A percentile compares a stretch with the other conserved stretches of the same genome.
These are phyloP conservation scores for Phanerochaete carnosa DNA, from an alignment of 768 basidiomycete species.

Conservation along the genomic window DNA sequence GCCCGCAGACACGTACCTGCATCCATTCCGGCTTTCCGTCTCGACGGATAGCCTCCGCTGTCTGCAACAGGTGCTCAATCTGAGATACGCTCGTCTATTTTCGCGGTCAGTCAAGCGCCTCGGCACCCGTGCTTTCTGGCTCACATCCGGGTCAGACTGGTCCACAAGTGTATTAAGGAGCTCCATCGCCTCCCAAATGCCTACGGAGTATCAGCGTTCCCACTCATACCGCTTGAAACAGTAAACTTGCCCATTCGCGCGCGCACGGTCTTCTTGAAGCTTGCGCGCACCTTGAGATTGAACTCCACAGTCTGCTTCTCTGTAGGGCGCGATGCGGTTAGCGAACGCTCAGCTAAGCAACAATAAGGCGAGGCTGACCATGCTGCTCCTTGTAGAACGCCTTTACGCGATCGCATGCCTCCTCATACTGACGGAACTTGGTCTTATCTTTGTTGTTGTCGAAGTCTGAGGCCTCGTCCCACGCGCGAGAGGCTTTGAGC, in stretches of 20 bases:
- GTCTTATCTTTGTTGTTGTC: slow-evolving; percentile 64
- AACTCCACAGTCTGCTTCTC: slow-evolving; percentile 87
- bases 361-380: slow-evolving; percentile 33
- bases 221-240: background rate
- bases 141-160: slow-evolving; percentile 87
- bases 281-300: slow-evolving; percentile 74
- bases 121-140: slow-evolving; percentile 4
- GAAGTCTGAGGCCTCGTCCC: slow-evolving; percentile 57
- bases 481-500: slow-evolving; percentile 37
- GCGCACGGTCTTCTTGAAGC: slow-evolving; percentile 64
- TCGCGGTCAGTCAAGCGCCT: background rate
- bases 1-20: slow-evolving; percentile 44
- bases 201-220: slow-evolving; percentile 11
- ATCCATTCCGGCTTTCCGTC: slow-evolving; percentile 92
- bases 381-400: slow-evolving; percentile 78
- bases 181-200: slow-evolving; percentile 83
- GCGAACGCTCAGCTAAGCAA: background rate
- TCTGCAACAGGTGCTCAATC: slow-evolving; percentile 89
- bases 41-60: slow-evolving; percentile 83
- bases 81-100: slow-evolving; percentile 71
- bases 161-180: slow-evolving; percentile 85
- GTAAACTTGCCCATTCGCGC: slow-evolving; percentile 60
- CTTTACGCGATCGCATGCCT: slow-evolving; percentile 76
- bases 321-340: slow-evolving; percentile 24
- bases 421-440: slow-evolving; percentile 69